Conservation (phyloP, 768 basidiomycete species). For the Suillus subluteus region DNA sequence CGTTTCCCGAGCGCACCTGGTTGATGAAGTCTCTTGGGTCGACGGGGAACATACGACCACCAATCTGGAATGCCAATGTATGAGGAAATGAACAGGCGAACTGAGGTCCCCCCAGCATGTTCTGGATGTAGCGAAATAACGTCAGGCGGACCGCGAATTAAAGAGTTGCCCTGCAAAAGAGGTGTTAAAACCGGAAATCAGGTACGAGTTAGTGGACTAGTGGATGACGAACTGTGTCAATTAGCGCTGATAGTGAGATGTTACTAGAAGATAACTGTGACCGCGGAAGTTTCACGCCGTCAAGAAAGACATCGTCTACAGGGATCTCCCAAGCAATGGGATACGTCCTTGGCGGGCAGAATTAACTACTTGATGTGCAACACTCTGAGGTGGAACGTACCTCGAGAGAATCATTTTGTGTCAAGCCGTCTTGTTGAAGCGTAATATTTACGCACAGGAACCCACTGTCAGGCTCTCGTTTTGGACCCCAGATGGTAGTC, state of each 20-base stretch:
- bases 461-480: conserved; percentile 65
- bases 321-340: conserved; percentile 74
- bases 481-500: conserved; percentile 54
- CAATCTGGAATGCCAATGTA: conserved; percentile 67
- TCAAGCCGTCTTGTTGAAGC: conserved; percentile 52
- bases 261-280: conserved; percentile 52
- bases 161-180: conserved; percentile 66
- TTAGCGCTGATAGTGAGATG: conserved; percentile 62
- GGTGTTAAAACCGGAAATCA: background rate
- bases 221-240: conserved; percentile 62
- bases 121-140: conserved; percentile 54
- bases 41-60: conserved; percentile 68
- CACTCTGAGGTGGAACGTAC: conserved; percentile 37
- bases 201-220: conserved; percentile 6
- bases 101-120: conserved; percentile 43
- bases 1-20: conserved; percentile 42
- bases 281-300: conserved; percentile 60
- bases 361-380: background rate
- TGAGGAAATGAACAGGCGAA: conserved; percentile 67
- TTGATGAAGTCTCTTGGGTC: conserved; percentile 74
- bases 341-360: conserved; percentile 45
- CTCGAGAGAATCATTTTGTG: conserved; percentile 61
- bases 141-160: conserved; percentile 75
- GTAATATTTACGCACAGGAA: conserved; percentile 61
- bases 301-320: conserved; percentile 72